Evolutionary conservation across 192 early-diverging fungal genomes (phyloP).

Genomic region (Umbelopsis ramanniana): DNA sequence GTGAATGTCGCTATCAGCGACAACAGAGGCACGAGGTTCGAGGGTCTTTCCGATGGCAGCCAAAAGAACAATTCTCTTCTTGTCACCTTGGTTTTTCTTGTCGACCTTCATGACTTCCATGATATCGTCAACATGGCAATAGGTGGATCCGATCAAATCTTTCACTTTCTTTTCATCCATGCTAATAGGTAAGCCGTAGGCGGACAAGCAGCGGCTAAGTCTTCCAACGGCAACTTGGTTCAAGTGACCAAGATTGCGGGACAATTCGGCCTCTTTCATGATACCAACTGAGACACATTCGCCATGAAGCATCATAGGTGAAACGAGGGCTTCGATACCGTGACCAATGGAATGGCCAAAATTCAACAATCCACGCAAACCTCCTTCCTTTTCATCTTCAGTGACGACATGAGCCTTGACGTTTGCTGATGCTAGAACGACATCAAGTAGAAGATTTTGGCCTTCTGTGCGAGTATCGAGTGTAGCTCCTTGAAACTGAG

Average conservation of each 20-base stretch:
- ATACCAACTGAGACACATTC: conserved; percentile 97
- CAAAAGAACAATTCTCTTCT: conserved; percentile 91
- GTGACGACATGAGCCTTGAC: conserved; percentile 97
- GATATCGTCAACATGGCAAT: conserved; percentile 79
- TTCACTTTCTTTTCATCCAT: conserved; percentile 81
- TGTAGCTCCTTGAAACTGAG: conserved; percentile 55
- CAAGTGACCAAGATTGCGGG: conserved; percentile 84
- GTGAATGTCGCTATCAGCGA: conserved; percentile 83
- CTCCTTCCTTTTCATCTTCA: conserved; percentile 92
- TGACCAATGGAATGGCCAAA: conserved; percentile 98
- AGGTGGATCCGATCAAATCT: conserved; percentile 59
- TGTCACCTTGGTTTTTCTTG: conserved; percentile 93
- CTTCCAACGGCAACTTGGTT: conserved; percentile 88
- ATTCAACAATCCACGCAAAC: conserved; percentile 92
- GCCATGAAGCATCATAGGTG: conserved; percentile 91
- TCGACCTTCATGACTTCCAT: conserved; percentile 94
- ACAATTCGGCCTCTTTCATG: conserved; percentile 93
- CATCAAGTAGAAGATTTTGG: conserved; percentile 74
- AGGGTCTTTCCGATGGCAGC: conserved; percentile 82
- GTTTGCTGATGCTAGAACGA: conserved; percentile 84
- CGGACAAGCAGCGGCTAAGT: conserved; percentile 77
- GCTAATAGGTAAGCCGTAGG: conserved; percentile 88
- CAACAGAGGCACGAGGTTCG: conserved; percentile 81
- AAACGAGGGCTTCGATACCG: conserved; percentile 91
- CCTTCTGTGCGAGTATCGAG: conserved; percentile 63